Evolutionary conservation across 2,329 filamentous ascomycete genomes (phyloP).

Genomic region (Metarhizium album): DNA sequence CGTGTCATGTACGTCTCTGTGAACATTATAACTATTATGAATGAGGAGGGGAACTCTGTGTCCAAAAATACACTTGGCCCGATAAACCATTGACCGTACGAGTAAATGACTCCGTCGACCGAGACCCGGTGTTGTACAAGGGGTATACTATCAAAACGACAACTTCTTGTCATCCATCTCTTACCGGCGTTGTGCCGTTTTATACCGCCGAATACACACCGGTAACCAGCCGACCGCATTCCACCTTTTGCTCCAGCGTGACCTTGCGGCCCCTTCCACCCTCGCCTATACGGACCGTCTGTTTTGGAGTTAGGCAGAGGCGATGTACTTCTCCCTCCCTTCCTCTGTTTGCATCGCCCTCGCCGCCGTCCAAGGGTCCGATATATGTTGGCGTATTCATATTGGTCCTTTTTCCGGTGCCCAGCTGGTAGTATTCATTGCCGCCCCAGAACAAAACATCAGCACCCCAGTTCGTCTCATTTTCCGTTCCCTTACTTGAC

Average conservation of each 20-base stretch:
- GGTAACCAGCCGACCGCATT: slow-evolving; percentile 74
- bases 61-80: neutral
- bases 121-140: neutral
- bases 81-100: neutral
- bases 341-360: slow-evolving; percentile 47
- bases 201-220: slow-evolving; percentile 65
- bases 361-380: slow-evolving; percentile 55
- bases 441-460: slow-evolving; percentile 92
- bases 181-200: slow-evolving; percentile 4
- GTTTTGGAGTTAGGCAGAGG: slow-evolving; percentile 69
- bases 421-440: slow-evolving; percentile 88
- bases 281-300: slow-evolving; percentile 54
- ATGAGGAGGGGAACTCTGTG: neutral
- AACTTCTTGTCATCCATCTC: neutral
- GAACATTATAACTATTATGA: too few relatives aligned
- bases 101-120: neutral
- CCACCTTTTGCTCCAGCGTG: slow-evolving; percentile 73
- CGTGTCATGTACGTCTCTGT: too few relatives aligned
- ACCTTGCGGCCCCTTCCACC: slow-evolving; percentile 54
- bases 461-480: slow-evolving; percentile 77
- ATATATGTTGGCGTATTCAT: slow-evolving; percentile 67
- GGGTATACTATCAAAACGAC: neutral
- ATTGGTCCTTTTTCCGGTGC: slow-evolving; percentile 82
- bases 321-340: slow-evolving; percentile 56
- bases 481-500: slow-evolving; percentile 37